Conservation (phyloP, 2,329 filamentous ascomycete genomes). For the Whalleya microplaca region DNA sequence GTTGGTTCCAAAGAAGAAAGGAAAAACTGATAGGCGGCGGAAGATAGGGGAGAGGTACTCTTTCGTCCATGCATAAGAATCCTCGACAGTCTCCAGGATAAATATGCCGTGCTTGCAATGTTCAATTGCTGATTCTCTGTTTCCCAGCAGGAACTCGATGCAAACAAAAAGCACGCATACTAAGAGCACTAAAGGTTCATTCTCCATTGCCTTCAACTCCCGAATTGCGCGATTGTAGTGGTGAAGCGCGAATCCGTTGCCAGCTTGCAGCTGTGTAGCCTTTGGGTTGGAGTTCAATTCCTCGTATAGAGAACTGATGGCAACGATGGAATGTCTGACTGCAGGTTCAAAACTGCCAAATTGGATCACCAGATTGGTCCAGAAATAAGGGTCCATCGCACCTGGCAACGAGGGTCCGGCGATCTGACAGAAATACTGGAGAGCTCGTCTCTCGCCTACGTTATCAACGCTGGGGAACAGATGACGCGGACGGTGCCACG, state of each 20-base stretch:
- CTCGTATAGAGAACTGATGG: conserved; percentile 46
- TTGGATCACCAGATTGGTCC: conserved; percentile 45
- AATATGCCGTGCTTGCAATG: conserved; percentile 45
- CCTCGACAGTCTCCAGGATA: conserved; percentile 38
- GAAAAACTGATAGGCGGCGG: conserved; percentile 44
- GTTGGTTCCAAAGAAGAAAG: conserved; percentile 42
- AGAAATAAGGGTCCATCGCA: conserved; percentile 44
- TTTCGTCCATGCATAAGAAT: conserved; percentile 34
- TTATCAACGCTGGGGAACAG: conserved; percentile 31
- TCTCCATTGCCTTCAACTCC: conserved; percentile 34
- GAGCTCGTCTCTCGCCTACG: conserved; percentile 35
- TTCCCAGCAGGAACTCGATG: conserved; percentile 46
- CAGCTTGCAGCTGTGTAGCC: conserved; percentile 5
- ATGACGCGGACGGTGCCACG: conserved; percentile 43
- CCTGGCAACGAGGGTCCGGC: conserved; percentile 43
- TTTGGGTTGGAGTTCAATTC: conserved; percentile 25
- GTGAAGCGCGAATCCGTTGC: conserved; percentile 39
- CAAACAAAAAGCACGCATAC: conserved; percentile 49
- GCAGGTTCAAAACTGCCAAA: conserved; percentile 43
- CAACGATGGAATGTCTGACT: conserved; percentile 43
- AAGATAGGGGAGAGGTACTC: conserved; percentile 42
- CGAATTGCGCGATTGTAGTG: conserved; percentile 48
- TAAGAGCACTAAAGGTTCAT: conserved; percentile 42
- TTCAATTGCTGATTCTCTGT: conserved; percentile 39
- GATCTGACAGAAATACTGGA: conserved; percentile 44